Evolutionary conservation across 768 basidiomycete species (phyloP), one percentile per base, ranked within the genome.

Genomic region (Agaricus subrufescens): DNA sequence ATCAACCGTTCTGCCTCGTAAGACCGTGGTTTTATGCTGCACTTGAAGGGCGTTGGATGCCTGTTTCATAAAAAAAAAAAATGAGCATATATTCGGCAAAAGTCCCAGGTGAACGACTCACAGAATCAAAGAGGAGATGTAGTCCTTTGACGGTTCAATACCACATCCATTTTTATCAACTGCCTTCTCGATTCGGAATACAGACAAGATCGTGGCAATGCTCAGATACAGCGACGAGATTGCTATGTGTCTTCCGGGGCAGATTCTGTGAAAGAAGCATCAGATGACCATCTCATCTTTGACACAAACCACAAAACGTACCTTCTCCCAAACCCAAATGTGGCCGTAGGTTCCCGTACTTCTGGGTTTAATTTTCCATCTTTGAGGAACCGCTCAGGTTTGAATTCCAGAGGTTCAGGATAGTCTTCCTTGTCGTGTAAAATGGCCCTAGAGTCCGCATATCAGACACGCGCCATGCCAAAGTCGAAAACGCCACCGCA

Each of bases 81-180:
- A 50, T 42, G 39, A 55, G 39, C 38, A 25, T 12, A 25, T 2
- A 31, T 34, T 3, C 30, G 42, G 48, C 7, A 3, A 23, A n/a
- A 46, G 25, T 15, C 42, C 30, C 40, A 55, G 19, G 43, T 52
- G 42, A 19, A 44, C 44, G 25, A 58, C 61, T 37, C 27, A 69
- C 67, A 64, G 61, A 50, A 68, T 65, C 40, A 69, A 62, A 10
- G 67, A 60, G 19, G 67, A 68, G 23, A 66, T 61, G 39, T 58
- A 69, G 11, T 66, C 57, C 43, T 62, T 58, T 25, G 58, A 60
- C 7, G 68, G 68, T 46, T 65, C 66, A 14, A 68, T 54, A 2
- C 57, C 39, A 9, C 63, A 59, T 26, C 68, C 67, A 53, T 64
- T 57, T 27, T 66, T 64, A 56, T 68, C 65, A 3, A 64, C 59